A percentile compares a stretch with the other conserved stretches of the same genome.
Evolutionary conservation across 345 rosid genomes (phyloP).

Genomic region (Hibiscus tridactylites): DNA sequence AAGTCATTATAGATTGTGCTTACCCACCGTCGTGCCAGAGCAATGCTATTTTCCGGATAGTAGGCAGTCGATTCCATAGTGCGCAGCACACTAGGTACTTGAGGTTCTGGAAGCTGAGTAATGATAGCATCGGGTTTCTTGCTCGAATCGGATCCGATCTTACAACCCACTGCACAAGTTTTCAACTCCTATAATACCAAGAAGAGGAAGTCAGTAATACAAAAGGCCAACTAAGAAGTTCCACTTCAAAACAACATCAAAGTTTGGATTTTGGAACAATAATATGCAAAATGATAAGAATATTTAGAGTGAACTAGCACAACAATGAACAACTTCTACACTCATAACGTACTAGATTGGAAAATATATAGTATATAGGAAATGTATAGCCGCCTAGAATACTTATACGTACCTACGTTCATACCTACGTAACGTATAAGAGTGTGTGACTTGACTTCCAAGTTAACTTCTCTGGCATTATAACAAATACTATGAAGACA

Average conservation of each 20-base stretch:
- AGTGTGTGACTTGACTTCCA: neutral
- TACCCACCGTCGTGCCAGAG: constrained; percentile 98
- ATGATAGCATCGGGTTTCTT: constrained; percentile 60
- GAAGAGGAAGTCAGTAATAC: neutral
- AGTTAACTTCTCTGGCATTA: neutral
- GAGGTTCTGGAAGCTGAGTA: constrained; percentile 30
- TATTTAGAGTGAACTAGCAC: too few relatives aligned
- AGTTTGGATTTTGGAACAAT: neutral
- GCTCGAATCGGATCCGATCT: constrained; percentile 35
- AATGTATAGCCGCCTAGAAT: neutral
- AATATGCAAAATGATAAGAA: neutral
- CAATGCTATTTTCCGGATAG: constrained; percentile 61
- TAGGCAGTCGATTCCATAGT: constrained; percentile 94
- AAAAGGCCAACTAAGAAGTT: too few relatives aligned
- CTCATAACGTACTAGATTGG: too few relatives aligned
- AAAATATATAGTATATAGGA: too few relatives aligned
- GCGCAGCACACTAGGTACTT: constrained; percentile 47
- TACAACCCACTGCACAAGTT: constrained; percentile 63
- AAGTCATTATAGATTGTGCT: constrained; percentile 47
- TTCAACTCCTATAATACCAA: constrained; percentile 42
- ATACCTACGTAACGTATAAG: too few relatives aligned
- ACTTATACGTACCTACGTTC: neutral
- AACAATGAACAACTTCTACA: too few relatives aligned
- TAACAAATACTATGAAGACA: neutral
- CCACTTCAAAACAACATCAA: constrained; percentile 7